Base-by-base conservation (phyloP, 192 early-diverging fungal species). In the Phlyctochytrium arcticum region DNA sequence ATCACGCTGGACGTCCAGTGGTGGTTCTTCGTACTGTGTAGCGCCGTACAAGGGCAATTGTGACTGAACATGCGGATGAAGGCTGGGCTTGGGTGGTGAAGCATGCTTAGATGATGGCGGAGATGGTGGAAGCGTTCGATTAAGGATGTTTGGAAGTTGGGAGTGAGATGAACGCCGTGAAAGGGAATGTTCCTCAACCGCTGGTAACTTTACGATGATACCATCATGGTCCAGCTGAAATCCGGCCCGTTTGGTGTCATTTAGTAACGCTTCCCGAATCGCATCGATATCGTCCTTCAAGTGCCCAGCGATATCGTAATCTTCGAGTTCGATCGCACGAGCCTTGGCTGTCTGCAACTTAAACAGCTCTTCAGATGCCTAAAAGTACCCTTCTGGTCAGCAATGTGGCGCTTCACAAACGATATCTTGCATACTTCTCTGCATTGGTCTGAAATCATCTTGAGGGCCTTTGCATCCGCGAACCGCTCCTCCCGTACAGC, bases 291-390 rank as follows among this genome's bases (percentile, higher is more conserved):
- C 60, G n/a, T 23, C 87, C 75, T 92, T 90, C n/a, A 85, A 65
- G 36, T 81, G 80, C 49, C 87, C 88, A 4, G 90, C 90, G 56
- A 79, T 69, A 49, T 90, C 89, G 68, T 88, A 92, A 24, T 92
- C 89, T 65, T 92, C 90, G 21, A 72, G 67, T 51, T 84, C 73
- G 19, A 87, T 81, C 8, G 86, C 85, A 29, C 78, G 63, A 23
- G 67, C 65, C 65, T 90, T 90, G 31, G 75, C 58, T 59, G 68
- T 59, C 26, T 86, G 76, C 19, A 89, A 37, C 47, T 72, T 49
- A 26, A 77, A 72, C 46, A 87, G 71, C 62, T 86, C 79, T 17
- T 70, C 72, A 17, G 47, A 68, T 5, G 74, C 76, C 73, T 80
- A 62, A 19, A 33, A 3, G 24, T 42, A n/a, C 30, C 9, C 49